Conservation (phyloP, 139 green algal species). For the Ettlia oleoabundans region DNA sequence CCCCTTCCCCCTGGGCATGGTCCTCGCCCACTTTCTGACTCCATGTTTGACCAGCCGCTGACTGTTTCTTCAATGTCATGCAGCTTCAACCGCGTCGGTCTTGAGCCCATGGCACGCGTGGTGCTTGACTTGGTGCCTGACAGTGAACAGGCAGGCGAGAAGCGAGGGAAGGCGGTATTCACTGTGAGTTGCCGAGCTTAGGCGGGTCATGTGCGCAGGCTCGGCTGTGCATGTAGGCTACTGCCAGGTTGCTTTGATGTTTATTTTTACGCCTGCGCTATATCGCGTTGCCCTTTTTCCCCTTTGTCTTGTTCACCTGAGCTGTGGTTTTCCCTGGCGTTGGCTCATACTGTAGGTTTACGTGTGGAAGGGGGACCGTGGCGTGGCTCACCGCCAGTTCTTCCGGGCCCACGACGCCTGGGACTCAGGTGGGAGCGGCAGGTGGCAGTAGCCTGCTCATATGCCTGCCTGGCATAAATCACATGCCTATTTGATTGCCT, state of each 20-base stretch:
- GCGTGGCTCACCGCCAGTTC: neutral
- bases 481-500: neutral
- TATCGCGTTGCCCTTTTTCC: neutral
- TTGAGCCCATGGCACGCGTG: constrained; percentile 2
- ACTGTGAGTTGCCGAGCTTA: neutral
- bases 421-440: constrained; percentile 8
- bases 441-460: neutral
- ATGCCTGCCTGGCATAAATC: neutral
- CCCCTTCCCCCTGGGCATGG: too few relatives aligned
- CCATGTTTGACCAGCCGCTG: too few relatives aligned
- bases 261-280: neutral
- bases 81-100: neutral
- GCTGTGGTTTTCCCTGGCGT: neutral
- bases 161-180: constrained; percentile 6
- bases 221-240: neutral
- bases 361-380: constrained; percentile 10
- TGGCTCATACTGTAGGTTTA: neutral
- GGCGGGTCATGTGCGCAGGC: neutral
- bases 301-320: neutral
- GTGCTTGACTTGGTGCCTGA: constrained; percentile 14
- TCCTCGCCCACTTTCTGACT: too few relatives aligned
- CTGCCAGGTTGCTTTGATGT: neutral
- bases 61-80: neutral
- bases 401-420: constrained; percentile 17
- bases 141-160: neutral